Evolutionary conservation across 768 basidiomycete species (phyloP), one percentile per base, ranked within the genome.

Genomic region (Mycena galopus): DNA sequence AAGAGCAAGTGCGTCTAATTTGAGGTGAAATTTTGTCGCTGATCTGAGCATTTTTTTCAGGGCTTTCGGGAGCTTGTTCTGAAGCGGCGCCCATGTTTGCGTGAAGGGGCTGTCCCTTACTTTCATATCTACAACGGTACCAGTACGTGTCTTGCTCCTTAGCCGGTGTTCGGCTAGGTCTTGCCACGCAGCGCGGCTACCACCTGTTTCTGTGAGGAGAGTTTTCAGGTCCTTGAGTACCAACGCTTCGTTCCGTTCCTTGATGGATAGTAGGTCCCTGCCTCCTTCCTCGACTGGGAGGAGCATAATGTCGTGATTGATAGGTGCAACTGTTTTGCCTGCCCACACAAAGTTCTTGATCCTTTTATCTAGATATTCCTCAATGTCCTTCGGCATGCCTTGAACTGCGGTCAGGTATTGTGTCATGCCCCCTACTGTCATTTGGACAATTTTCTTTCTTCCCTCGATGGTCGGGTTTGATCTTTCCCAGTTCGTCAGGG

Each of bases 321-420:
- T 55, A 11, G 58, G 58, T 23, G 19, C 44, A 0, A 27, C 39
- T 29, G 57, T 1, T 25, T 64, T 65, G 3, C 67, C 73, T 0
- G 47, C 65, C 77, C 77, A 78, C 10, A 79, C 42, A 61, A 82
- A 82, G 4, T 53, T 55, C 0, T 65, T 61, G 1, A 76, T 74
- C 2, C 70, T 47, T 32, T 78, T 78, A 0, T 21, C 67, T 0
- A 82, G 72, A 33, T 21, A 62, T 16, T 10, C 61, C 23, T 77
- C 73, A 0, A 79, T 57, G 0, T 67, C 32, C 1, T 51, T 25
- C 4, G 81, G 82, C 81, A 83, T 83, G 0, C 78, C 79, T 51
- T 82, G 82, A 0, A 81, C 81, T 21, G 71, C 73, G 0, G 78
- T 78, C 1, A 82, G 76, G 74, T 80, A 84, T 68, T 84, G 82